Conservation (phyloP, 2,329 filamentous ascomycete species). For the Nothophoma quercina region DNA sequence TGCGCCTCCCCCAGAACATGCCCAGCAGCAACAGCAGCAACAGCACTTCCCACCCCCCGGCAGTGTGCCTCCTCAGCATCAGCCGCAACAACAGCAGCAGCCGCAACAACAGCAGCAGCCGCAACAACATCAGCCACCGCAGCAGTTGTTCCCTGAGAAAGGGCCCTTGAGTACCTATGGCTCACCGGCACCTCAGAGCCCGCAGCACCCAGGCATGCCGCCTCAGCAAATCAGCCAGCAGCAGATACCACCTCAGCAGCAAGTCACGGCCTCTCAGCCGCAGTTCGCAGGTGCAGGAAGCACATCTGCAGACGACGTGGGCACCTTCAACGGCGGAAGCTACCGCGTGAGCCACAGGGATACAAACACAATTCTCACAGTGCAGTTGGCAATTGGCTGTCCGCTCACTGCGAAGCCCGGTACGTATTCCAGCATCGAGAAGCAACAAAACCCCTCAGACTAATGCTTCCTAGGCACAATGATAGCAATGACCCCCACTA, state of each 20-base stretch:
- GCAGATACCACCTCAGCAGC: conserved; percentile 39
- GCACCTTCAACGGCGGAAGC: conserved; percentile 96
- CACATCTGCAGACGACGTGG: conserved; percentile 79
- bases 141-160: conserved; percentile 14
- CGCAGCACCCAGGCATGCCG: conserved; percentile 44
- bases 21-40: conserved; percentile 27
- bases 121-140: conserved; percentile 24
- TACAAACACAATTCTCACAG: conserved; percentile 85
- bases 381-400: conserved; percentile 89
- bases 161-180: conserved; percentile 36
- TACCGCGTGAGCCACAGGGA: conserved; percentile 94
- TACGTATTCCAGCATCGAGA: conserved; percentile 36
- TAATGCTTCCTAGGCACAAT: conserved; percentile 69
- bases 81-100: conserved; percentile 33
- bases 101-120: conserved; percentile 33
- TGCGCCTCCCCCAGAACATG: conserved; percentile 39
- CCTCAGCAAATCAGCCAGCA: conserved; percentile 38
- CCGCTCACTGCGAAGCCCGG: conserved; percentile 82
- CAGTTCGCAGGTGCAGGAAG: conserved; percentile 45
- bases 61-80: conserved; percentile 41
- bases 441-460: background rate
- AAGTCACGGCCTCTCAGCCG: conserved; percentile 39
- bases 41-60: conserved; percentile 45
- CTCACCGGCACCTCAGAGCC: conserved; percentile 41
- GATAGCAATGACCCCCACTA: conserved; percentile 92